phyloP scores from a whole-genome alignment of 306 rosid genomes.

The Glycine tomentella region DNA sequence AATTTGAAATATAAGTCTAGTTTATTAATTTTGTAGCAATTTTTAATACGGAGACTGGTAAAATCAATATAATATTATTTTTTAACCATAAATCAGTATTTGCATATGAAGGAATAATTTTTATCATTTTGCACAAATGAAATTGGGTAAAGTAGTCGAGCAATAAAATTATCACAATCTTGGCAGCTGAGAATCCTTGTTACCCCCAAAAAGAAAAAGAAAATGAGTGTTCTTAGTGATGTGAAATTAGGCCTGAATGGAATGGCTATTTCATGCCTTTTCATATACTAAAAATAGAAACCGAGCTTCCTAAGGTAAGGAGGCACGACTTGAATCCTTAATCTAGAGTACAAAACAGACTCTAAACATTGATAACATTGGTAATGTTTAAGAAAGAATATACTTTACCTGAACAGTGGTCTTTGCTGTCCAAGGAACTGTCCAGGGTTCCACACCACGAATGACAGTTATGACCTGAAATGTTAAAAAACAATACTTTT shows the following conservation, averaged over 20 bases:
- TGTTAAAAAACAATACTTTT: slow-evolving; percentile 31
- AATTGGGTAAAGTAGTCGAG: neutral
- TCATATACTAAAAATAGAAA: neutral
- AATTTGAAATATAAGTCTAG: neutral
- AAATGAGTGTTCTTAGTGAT: neutral
- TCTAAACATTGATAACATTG: slow-evolving; percentile 25
- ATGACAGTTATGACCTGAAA: slow-evolving; percentile 50
- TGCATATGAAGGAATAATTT: neutral
- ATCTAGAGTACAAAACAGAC: slow-evolving; percentile 27
- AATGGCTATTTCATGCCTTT: slow-evolving; percentile 33
- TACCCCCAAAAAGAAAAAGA: slow-evolving; percentile 13
- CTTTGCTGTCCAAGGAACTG: slow-evolving; percentile 66
- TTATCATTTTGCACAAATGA: neutral
- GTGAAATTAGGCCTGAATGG: slow-evolving; percentile 22
- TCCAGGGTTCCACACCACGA: slow-evolving; percentile 58
- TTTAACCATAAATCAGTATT: slow-evolving; percentile 29
- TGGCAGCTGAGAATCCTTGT: neutral
- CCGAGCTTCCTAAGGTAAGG: neutral
- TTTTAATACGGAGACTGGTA: slow-evolving; percentile 8
- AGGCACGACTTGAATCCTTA: slow-evolving; percentile 7
- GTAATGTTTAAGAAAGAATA: slow-evolving; percentile 22
- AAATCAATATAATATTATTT: neutral
- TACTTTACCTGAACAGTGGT: slow-evolving; percentile 64
- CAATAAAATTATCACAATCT: slow-evolving; percentile 3
- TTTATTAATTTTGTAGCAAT: neutral